Evolutionary conservation across 805 yeast species (phyloP).

Genomic region (Starmerella kuoi): DNA sequence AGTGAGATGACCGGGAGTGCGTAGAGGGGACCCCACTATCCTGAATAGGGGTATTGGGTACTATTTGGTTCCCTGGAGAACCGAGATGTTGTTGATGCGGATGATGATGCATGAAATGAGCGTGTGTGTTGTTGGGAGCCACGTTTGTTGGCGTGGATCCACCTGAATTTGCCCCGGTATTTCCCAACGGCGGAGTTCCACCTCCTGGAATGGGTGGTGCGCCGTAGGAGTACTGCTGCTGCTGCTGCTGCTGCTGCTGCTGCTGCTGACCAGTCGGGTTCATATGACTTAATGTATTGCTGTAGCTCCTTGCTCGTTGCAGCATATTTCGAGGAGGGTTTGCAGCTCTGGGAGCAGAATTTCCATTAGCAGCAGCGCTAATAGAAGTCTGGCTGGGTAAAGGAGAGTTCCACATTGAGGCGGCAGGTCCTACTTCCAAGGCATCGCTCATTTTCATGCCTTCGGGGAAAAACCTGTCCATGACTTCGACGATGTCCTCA

Average conservation of each 20-base stretch:
- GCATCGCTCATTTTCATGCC: conserved; percentile 62
- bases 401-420: conserved; percentile 1
- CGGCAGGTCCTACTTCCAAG: conserved; percentile 36
- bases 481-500: conserved; percentile 41
- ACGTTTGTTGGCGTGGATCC: background rate
- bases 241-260: too few relatives aligned
- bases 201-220: background rate
- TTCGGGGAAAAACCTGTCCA: conserved; percentile 50
- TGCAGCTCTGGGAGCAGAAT: too few relatives aligned
- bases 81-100: too few relatives aligned
- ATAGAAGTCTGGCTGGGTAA: too few relatives aligned
- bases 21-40: background rate
- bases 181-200: background rate
- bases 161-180: background rate
- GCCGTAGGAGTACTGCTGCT: conserved; percentile 2
- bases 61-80: background rate
- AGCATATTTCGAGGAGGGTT: conserved; percentile 7
- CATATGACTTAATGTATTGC: too few relatives aligned
- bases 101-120: background rate
- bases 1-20: background rate
- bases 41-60: background rate
- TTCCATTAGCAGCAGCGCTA: background rate
- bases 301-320: conserved; percentile 18
- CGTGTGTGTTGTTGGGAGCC: background rate
- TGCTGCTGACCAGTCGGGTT: too few relatives aligned